phyloP scores from a whole-genome alignment of 768 basidiomycete species.

The Termitomyces sp. region DNA sequence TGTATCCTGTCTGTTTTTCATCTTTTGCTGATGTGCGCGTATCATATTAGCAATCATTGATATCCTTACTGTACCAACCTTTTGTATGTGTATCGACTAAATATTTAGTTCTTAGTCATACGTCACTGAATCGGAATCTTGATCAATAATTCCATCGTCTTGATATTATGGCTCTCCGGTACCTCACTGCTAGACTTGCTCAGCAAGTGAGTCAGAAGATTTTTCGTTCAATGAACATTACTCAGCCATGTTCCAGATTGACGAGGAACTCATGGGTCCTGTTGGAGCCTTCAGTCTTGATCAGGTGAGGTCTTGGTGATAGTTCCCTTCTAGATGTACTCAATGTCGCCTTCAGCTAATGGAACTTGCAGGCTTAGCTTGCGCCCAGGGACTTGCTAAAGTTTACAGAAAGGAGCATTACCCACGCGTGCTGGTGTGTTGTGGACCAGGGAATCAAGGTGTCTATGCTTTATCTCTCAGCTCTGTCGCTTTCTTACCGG shows the following conservation, averaged over 20 bases:
- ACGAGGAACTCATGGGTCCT: constrained; percentile 87
- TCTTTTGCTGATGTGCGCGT: neutral
- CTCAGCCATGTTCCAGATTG: constrained; percentile 53
- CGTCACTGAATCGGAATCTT: neutral
- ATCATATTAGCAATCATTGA: neutral
- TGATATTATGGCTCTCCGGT: constrained; percentile 49
- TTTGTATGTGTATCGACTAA: constrained; percentile 1
- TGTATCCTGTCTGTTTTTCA: neutral
- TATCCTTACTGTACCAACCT: constrained; percentile 5
- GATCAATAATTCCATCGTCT: constrained; percentile 21
- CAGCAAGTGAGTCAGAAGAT: constrained; percentile 53
- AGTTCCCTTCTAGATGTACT: neutral
- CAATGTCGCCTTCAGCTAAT: constrained; percentile 47
- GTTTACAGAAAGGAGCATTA: constrained; percentile 66
- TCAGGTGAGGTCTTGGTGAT: constrained; percentile 47
- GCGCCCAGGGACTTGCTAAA: constrained; percentile 82
- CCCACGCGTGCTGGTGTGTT: constrained; percentile 84
- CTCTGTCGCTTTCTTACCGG: neutral
- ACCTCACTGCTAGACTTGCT: constrained; percentile 66
- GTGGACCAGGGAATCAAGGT: constrained; percentile 96
- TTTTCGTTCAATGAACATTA: neutral
- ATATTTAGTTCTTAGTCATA: neutral
- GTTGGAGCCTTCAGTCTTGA: constrained; percentile 93
- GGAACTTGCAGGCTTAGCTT: constrained; percentile 94
- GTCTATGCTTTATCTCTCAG: neutral